A percentile compares a stretch with the other conserved stretches of the same genome.
Conservation (phyloP, 2,329 filamentous ascomycete species). For the Nemania diffusa region DNA sequence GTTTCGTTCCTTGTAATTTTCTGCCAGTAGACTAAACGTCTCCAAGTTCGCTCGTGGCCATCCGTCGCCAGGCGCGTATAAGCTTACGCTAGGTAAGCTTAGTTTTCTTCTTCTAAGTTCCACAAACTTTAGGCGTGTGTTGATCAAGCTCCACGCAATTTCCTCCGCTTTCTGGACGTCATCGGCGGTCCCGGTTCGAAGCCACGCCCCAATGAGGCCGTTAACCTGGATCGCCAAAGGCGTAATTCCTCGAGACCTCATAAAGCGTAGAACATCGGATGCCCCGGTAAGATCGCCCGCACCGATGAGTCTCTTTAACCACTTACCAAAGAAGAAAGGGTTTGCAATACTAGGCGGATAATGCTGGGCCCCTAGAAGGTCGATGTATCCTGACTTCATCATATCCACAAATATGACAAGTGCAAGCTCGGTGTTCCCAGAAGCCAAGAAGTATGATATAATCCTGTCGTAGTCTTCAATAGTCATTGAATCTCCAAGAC, state of each 20-base stretch:
- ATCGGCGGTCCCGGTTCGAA: constrained; percentile 68
- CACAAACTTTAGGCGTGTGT: constrained; percentile 72
- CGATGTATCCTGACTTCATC: constrained; percentile 73
- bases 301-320: constrained; percentile 85
- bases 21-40: constrained; percentile 79
- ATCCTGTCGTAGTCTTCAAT: constrained; percentile 82
- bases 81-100: constrained; percentile 42
- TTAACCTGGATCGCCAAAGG: constrained; percentile 83
- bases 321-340: constrained; percentile 86
- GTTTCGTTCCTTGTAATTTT: constrained; percentile 74
- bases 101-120: constrained; percentile 55
- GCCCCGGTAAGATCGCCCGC: constrained; percentile 77
- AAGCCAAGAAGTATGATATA: constrained; percentile 75
- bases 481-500: constrained; percentile 69
- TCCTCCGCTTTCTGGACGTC: constrained; percentile 71
- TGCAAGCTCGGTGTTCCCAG: constrained; percentile 72
- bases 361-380: constrained; percentile 55
- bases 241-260: constrained; percentile 74
- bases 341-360: constrained; percentile 68
- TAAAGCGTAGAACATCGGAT: constrained; percentile 76
- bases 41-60: constrained; percentile 75
- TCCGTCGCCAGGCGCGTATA: constrained; percentile 49
- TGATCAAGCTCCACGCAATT: constrained; percentile 81
- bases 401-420: constrained; percentile 87
- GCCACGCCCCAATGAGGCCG: constrained; percentile 81